Evolutionary conservation across 2,329 filamentous ascomycete species (phyloP), one percentile per base, ranked within the genome.

Genomic region (Hypomyces rosellus): DNA sequence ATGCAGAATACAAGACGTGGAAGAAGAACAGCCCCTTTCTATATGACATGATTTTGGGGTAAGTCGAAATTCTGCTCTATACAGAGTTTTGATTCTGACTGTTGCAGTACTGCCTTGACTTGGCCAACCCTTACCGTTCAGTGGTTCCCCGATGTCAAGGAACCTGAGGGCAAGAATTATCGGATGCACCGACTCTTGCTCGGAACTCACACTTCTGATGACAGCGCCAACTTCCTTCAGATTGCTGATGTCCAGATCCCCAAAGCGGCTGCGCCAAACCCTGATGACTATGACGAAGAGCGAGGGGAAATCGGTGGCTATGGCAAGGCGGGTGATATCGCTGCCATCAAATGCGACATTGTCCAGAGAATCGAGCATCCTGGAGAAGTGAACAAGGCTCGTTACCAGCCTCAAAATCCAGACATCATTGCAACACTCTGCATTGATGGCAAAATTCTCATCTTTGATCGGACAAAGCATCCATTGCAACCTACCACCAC

Each of bases 21-120:
- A 99, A 99, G 79, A 99, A 99, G 77, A 99, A 99, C 72, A 89
- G 88, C 57, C 91, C 93, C 3, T 97, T 97, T 65, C 86, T 99
- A 61, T 99, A 99, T 69, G 93, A 99, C 68, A 89, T 96, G 83
- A 93, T 99, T 58, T 78, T 97, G 56, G 91, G 84, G 84, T 84
- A 69, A 58, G 53, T 15, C 52, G 16, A 2, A 20, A 13, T 39
- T 22, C 8, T 38, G 14, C 14, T n/a, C 6, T 11, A 30, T 30
- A 30, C 25, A 30, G 9, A 11, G 13, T 22, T 3, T 14, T 6
- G 15, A 18, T 11, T 14, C 46, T 49, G 30, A 47, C 34, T 8
- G 6, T 9, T 7, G 9, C 45, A 85, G 90, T 62, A 95, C 89
- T 57, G 95, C 95, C 38, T 76, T 99, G 51, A 91, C 96, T 65